phyloP scores from a whole-genome alignment of 1,284 basidiomycete genomes.

The Cystobasidium slooffiae region DNA sequence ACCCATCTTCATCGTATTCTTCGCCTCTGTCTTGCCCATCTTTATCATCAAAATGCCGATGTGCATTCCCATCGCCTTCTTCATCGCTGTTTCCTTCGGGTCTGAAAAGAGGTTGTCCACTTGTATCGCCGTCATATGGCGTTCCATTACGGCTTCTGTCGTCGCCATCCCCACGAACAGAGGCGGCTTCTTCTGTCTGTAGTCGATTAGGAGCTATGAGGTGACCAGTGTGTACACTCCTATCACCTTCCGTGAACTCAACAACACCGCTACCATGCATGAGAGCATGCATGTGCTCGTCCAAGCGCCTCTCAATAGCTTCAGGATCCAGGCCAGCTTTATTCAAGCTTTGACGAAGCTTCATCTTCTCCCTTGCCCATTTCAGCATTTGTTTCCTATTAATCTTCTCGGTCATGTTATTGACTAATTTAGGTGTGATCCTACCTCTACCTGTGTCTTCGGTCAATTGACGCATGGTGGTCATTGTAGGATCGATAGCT shows the following conservation, averaged over 20 bases:
- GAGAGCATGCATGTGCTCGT: conserved; percentile 1
- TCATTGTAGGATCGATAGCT: conserved; percentile 26
- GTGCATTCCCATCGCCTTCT: conserved; percentile 17
- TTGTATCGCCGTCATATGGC: background rate
- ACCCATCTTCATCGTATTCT: conserved; percentile 64
- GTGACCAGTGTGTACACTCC: background rate
- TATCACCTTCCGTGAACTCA: background rate
- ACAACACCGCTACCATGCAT: background rate
- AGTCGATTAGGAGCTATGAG: background rate
- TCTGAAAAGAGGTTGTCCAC: conserved; percentile 2
- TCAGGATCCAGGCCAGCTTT: conserved; percentile 7
- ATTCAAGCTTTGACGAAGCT: background rate
- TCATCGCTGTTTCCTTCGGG: conserved; percentile 10
- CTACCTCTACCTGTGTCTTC: conserved; percentile 22
- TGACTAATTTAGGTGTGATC: background rate
- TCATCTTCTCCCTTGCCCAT: conserved; percentile 27
- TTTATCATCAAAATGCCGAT: background rate
- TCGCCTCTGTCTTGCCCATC: conserved; percentile 1
- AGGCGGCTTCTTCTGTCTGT: background rate
- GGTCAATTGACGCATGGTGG: conserved; percentile 26
- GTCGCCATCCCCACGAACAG: no score
- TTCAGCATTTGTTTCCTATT: conserved; percentile 10
- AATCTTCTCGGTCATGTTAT: background rate
- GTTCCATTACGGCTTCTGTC: background rate
- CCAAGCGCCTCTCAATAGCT: conserved; percentile 18